Evolutionary conservation across 805 yeast genomes (phyloP), one percentile per base, ranked within the genome.

Genomic region (Helenozyma rhizophorensis): DNA sequence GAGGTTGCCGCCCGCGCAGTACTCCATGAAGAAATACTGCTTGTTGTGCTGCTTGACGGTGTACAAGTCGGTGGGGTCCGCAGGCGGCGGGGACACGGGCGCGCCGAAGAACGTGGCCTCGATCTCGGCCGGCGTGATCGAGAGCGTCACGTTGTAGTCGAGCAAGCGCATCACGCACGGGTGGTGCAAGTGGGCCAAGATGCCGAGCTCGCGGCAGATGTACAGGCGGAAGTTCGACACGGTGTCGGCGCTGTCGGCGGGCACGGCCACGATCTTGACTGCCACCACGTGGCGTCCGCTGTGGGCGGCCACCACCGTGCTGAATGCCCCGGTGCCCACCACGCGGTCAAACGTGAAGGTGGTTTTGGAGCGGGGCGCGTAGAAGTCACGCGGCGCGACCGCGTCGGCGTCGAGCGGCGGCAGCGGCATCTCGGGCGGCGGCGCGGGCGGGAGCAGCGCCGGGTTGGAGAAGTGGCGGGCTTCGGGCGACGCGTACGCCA

Each of bases 1-100:
- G 25, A 93, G 56, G 49, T 88, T 96, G 4, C 97, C 97, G 4
- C 97, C 97, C 5, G 65, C 55, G 47, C 87, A 83, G 54, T 73
- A 86, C 1, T 89, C 84, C 49, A 89, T 65, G 25, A 83, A 81
- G 56, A 89, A 71, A 36, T 41, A 43, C 43, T 56, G 62, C 50
- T 60, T 50, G 47, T 40, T 66, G n/a, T n/a, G n/a, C 24, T 52
- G 55, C 10, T 36, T 41, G 29, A 27, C 25, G 5, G 25, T 32
- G 6, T 28, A 14, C 9, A 37, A 33, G 2, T 18, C 21, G 8
- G 26, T 24, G 3, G 32, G 23, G 14, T 12, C 22, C 9, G 30
- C 14, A 9, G 23, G 23, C 6, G 27, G n/a, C 9, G 17, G 30
- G 6, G 25, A 23, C 6, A 11, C 21, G n/a, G n/a, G n/a, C 4